These are phyloP conservation scores for Picea sitchensis DNA, from an alignment of 75 land plant species.

Conservation along the genomic window DNA sequence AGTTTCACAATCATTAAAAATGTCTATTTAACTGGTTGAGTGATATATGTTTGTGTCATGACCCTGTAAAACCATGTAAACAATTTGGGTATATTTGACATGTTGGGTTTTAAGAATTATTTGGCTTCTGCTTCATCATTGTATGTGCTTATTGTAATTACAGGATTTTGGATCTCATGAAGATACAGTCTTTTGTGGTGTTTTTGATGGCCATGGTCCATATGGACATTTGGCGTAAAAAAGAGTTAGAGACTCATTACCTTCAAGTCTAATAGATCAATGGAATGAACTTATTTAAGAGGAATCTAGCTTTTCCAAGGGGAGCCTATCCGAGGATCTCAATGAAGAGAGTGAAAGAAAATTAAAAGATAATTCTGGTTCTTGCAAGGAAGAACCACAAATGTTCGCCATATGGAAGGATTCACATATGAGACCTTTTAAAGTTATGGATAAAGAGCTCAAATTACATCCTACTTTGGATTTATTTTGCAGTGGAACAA, in stretches of 20 bases:
- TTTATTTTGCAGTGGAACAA: slow-evolving; percentile 83
- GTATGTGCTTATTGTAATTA: too few species aligned
- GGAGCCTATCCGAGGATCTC: slow-evolving; percentile 5
- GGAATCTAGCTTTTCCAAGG: slow-evolving; percentile 24
- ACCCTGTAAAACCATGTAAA: too few species aligned
- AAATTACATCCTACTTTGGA: slow-evolving; percentile 45
- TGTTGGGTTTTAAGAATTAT: too few species aligned
- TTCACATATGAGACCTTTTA: slow-evolving; percentile 60
- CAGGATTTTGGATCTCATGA: too few species aligned
- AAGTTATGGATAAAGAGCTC: slow-evolving; percentile 67
- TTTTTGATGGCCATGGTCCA: too few species aligned
- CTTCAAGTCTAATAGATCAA: slow-evolving; percentile 43
- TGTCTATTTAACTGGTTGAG: too few species aligned
- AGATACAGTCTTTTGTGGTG: too few species aligned
- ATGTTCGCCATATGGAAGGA: slow-evolving; percentile 44
- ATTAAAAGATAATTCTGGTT: slow-evolving; percentile 24
- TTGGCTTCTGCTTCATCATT: too few species aligned
- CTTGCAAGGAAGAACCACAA: slow-evolving; percentile 34
- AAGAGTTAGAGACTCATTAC: background rate
- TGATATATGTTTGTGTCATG: too few species aligned
- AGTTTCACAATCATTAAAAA: too few species aligned
- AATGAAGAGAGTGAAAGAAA: slow-evolving; percentile 25
- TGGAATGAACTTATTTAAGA: slow-evolving; percentile 37
- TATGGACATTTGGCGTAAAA: too few species aligned
- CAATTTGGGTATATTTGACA: too few species aligned